These are phyloP conservation scores for Exophiala sideris DNA, from an alignment of 2,329 filamentous ascomycete species.

Conservation along the genomic window DNA sequence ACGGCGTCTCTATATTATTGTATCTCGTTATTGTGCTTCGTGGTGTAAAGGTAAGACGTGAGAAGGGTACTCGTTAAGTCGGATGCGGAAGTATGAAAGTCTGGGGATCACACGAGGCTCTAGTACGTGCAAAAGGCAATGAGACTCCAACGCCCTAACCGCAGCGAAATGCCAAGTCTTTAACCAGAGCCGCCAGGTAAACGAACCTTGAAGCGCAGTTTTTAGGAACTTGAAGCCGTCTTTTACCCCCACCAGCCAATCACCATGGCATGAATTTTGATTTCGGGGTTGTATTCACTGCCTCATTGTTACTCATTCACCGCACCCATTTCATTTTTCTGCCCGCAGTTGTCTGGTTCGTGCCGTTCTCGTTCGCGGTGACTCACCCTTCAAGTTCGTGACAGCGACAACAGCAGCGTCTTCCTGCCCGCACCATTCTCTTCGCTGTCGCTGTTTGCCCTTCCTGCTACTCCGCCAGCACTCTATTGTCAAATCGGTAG, in stretches of 20 bases:
- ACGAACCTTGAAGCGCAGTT: background rate
- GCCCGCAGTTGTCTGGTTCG: slow-evolving; percentile 11
- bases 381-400: slow-evolving; percentile 4
- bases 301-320: slow-evolving; percentile 7
- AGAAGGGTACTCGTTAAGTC: slow-evolving; percentile 1
- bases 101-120: slow-evolving; percentile 19
- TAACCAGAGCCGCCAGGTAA: background rate
- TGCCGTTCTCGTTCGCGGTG: slow-evolving; percentile 11
- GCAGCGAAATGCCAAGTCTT: slow-evolving; percentile 10
- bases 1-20: slow-evolving; percentile 9
- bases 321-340: slow-evolving; percentile 17
- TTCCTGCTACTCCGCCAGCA: background rate
- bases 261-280: slow-evolving; percentile 15
- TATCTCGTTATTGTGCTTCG: background rate
- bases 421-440: background rate
- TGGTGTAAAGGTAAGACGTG: slow-evolving; percentile 5
- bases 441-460: background rate
- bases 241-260: slow-evolving; percentile 7
- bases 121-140: background rate
- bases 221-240: background rate
- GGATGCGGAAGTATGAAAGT: slow-evolving; percentile 18
- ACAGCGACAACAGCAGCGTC: background rate
- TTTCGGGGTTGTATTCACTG: slow-evolving; percentile 17
- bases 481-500: too few relatives aligned
- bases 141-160: background rate